phyloP scores from a whole-genome alignment of 768 basidiomycete genomes.

The Suillus alpinus region DNA sequence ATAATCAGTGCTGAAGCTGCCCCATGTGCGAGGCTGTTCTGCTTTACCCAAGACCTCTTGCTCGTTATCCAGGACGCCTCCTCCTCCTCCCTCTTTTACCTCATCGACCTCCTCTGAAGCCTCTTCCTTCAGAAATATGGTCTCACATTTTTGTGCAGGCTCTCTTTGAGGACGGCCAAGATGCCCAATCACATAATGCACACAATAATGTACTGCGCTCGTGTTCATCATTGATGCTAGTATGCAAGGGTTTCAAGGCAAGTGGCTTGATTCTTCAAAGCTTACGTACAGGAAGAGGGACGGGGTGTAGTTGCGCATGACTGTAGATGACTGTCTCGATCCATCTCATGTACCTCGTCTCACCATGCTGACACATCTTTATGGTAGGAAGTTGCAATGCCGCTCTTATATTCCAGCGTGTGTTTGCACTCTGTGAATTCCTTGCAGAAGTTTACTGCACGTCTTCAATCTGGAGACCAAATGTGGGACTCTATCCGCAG shows the following conservation, averaged over 20 bases:
- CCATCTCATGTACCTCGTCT: constrained; percentile 4
- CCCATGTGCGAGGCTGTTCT: constrained; percentile 43
- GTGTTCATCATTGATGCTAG: constrained; percentile 31
- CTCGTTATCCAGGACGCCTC: constrained; percentile 53
- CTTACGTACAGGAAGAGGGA: constrained; percentile 7
- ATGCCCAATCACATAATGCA: constrained; percentile 5
- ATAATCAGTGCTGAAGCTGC: background rate
- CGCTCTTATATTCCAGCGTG: constrained; percentile 62
- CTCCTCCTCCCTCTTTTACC: constrained; percentile 71
- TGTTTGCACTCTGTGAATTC: constrained; percentile 39
- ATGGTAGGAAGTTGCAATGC: constrained; percentile 59
- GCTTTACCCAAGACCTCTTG: constrained; percentile 68
- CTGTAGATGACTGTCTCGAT: background rate
- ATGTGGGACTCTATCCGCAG: constrained; percentile 88
- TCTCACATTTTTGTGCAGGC: constrained; percentile 50
- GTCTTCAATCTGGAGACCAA: constrained; percentile 61
- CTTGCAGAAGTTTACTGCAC: constrained; percentile 57
- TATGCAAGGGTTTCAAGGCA: constrained; percentile 41
- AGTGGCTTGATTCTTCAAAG: constrained; percentile 15
- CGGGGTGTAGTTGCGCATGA: constrained; percentile 1
- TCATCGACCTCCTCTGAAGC: constrained; percentile 43
- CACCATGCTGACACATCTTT: constrained; percentile 14
- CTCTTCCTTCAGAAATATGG: constrained; percentile 74
- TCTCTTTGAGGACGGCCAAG: constrained; percentile 14
- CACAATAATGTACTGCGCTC: constrained; percentile 7